Conservation (phyloP, 108 stramenopile species). For the Nannochloropsis gaditana region DNA sequence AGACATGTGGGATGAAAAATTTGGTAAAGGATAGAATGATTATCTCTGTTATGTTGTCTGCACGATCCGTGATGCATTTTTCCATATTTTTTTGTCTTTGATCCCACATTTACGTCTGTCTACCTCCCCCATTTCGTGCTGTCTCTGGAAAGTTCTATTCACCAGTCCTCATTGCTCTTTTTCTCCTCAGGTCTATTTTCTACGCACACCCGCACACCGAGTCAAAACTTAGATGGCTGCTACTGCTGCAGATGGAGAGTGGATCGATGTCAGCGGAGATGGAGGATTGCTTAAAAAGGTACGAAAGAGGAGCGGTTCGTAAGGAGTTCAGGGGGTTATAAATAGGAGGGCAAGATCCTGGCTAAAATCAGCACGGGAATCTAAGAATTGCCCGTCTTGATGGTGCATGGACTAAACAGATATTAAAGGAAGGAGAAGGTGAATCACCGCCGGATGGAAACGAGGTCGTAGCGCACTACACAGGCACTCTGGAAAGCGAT, state of each 20-base stretch:
- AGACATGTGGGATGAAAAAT: too few species aligned
- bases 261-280: conserved; percentile 52
- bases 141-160: background rate
- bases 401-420: background rate
- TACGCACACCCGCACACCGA: background rate
- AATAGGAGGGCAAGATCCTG: too few species aligned
- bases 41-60: too few species aligned
- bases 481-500: conserved; percentile 39
- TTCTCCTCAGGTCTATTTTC: background rate
- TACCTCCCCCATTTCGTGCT: background rate
- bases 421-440: background rate
- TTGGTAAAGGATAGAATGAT: too few species aligned
- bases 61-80: background rate
- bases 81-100: background rate
- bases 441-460: background rate
- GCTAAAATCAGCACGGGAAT: background rate
- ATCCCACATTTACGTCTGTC: background rate
- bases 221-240: background rate
- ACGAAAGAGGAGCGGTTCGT: background rate
- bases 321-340: background rate
- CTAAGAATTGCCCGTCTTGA: background rate
- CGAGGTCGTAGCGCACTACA: conserved; percentile 45
- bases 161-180: background rate
- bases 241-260: conserved; percentile 21
- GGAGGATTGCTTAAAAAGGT: conserved; percentile 55